These are phyloP conservation scores for Gossypium trilobum DNA, from an alignment of 441 rosid genomes.

Conservation along the genomic window DNA sequence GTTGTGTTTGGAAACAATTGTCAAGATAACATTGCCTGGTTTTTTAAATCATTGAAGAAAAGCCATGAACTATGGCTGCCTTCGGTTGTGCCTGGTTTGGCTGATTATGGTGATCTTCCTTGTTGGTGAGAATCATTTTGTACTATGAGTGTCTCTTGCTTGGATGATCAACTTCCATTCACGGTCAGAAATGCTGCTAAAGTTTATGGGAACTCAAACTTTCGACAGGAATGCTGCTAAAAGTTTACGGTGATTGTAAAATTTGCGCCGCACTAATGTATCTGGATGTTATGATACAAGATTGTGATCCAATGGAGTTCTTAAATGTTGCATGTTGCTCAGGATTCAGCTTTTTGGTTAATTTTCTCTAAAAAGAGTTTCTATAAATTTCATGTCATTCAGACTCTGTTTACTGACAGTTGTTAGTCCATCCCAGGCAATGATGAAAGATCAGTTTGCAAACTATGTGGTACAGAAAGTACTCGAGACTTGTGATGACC, in stretches of 20 bases:
- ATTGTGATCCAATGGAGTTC: not conserved
- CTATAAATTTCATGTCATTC: not conserved
- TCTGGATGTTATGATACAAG: not conserved
- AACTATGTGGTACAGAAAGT: conserved; percentile 96
- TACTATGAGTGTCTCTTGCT: not conserved
- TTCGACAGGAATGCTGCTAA: not conserved
- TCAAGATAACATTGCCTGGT: not conserved
- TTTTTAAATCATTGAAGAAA: not conserved
- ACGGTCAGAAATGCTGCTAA: not conserved
- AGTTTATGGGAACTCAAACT: not conserved
- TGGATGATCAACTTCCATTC: not conserved
- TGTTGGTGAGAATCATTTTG: not conserved
- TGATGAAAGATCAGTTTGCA: conserved; percentile 99
- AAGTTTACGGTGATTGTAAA: not conserved
- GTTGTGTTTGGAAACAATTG: not conserved
- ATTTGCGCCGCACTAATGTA: not conserved
- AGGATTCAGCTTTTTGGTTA: not conserved
- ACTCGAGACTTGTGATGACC: conserved; percentile 91
- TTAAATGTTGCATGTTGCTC: not conserved
- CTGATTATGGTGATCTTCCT: not conserved
- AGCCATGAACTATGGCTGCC: conserved; percentile 5
- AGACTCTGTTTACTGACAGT: not conserved
- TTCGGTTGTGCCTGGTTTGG: not conserved
- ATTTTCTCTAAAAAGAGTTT: not conserved
- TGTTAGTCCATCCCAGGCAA: conserved; percentile 42